Evolutionary conservation across 257 asterid species (phyloP).

Genomic region (Solanum ossicruentum): DNA sequence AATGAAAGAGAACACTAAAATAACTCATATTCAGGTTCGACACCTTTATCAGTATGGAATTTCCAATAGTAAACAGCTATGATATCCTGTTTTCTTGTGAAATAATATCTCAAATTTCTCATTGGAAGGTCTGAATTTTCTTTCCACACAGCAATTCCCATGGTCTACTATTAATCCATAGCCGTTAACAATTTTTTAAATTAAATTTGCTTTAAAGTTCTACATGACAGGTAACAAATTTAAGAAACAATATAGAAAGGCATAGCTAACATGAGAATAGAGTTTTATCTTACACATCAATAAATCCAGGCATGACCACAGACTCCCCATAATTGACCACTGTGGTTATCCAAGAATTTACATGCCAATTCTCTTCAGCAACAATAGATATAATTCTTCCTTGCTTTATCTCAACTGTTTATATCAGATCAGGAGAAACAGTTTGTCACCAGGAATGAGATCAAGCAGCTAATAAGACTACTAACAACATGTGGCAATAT

Average conservation of each 20-base stretch:
- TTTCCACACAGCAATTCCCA: not conserved
- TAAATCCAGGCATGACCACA: slow-evolving; percentile 85
- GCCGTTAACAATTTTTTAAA: not conserved
- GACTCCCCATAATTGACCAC: slow-evolving; percentile 65
- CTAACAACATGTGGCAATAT: not conserved
- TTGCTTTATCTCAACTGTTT: slow-evolving; percentile 66
- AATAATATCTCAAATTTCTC: not conserved
- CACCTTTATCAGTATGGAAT: not conserved
- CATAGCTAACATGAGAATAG: not conserved
- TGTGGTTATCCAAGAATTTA: slow-evolving; percentile 25
- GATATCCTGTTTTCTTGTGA: not conserved
- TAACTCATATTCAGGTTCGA: not conserved
- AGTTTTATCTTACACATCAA: slow-evolving; percentile 65
- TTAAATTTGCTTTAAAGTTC: not conserved
- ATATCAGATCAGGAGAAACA: slow-evolving; percentile 11
- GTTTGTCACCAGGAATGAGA: not conserved
- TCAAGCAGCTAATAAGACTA: not conserved
- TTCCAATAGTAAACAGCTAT: not conserved
- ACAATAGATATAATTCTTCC: slow-evolving; percentile 59
- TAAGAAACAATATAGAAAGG: not conserved
- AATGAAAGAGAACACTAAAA: not conserved
- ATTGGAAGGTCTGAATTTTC: not conserved
- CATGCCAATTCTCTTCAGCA: slow-evolving; percentile 60
- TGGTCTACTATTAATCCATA: not conserved
- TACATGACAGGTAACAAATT: not conserved